A percentile compares a stretch with the other conserved stretches of the same genome.
These are phyloP conservation scores for Myriosclerotinia curreyana DNA, from an alignment of 2,329 filamentous ascomycete genomes.

Conservation along the genomic window DNA sequence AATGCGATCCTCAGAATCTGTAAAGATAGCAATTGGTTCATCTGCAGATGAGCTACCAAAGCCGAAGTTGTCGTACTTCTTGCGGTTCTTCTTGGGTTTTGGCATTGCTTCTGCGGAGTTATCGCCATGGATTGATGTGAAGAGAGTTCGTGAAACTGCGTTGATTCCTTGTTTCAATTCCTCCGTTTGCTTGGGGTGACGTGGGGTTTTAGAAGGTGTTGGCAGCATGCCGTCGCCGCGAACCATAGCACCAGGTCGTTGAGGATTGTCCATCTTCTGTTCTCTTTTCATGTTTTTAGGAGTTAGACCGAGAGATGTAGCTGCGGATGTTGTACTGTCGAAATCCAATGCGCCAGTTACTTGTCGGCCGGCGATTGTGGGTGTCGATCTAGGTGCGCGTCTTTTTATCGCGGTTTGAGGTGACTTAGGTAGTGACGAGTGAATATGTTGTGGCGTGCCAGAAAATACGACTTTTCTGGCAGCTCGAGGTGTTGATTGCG, in stretches of 20 bases:
- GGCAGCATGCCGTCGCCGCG: slow-evolving; percentile 58
- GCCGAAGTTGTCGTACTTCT: slow-evolving; percentile 54
- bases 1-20: slow-evolving; percentile 74
- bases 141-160: slow-evolving; percentile 59
- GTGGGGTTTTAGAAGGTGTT: slow-evolving; percentile 74
- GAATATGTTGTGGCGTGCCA: slow-evolving; percentile 29
- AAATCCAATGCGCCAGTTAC: slow-evolving; percentile 47
- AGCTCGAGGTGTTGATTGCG: slow-evolving; percentile 23
- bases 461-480: slow-evolving; percentile 25
- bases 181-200: slow-evolving; percentile 56
- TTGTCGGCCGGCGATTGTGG: slow-evolving; percentile 48
- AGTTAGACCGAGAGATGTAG: slow-evolving; percentile 36
- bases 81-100: slow-evolving; percentile 55
- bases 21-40: slow-evolving; percentile 66
- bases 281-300: slow-evolving; percentile 28
- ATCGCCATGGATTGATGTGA: slow-evolving; percentile 44
- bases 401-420: slow-evolving; percentile 36
- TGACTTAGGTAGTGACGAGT: slow-evolving; percentile 29
- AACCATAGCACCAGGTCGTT: slow-evolving; percentile 24
- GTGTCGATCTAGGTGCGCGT: slow-evolving; percentile 30
- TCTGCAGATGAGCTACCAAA: slow-evolving; percentile 55
- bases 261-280: slow-evolving; percentile 30
- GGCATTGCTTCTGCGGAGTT: slow-evolving; percentile 56
- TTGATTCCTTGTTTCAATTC: slow-evolving; percentile 51
- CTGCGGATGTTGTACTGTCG: slow-evolving; percentile 46